Percentiles rank a stretch among this genome's conserved stretches.
These are phyloP conservation scores for Aspergillus puulaauensis DNA, from an alignment of 2,329 filamentous ascomycete genomes.

Conservation along the genomic window DNA sequence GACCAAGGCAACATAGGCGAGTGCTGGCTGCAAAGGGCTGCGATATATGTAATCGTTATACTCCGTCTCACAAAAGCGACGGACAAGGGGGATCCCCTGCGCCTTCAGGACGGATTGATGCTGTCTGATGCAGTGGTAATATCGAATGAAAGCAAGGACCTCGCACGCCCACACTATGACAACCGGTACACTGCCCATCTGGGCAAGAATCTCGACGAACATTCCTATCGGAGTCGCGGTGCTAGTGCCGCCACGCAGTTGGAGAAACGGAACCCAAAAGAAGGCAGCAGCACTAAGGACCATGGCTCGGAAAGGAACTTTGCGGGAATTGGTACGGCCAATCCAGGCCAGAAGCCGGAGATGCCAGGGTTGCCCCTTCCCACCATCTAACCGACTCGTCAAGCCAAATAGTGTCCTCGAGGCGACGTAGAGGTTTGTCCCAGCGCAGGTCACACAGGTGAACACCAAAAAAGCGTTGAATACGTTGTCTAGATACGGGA, in stretches of 20 bases:
- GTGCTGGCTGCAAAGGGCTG: neutral
- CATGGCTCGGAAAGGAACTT: neutral
- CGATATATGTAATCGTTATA: neutral
- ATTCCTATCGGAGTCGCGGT: neutral
- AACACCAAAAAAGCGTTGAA: neutral
- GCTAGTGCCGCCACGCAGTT: neutral
- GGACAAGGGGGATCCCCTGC: neutral
- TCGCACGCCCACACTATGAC: slow-evolving; percentile 2
- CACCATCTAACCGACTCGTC: neutral
- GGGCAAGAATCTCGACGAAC: slow-evolving; percentile 1
- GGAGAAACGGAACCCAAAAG: slow-evolving; percentile 3
- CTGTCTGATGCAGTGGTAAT: neutral
- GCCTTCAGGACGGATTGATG: neutral
- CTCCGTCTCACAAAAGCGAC: neutral
- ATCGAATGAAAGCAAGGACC: neutral
- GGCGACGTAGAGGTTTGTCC: slow-evolving; percentile 1
- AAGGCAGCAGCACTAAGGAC: neutral
- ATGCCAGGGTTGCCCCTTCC: neutral
- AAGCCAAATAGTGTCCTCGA: neutral
- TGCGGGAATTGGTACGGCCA: neutral
- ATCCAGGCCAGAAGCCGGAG: neutral
- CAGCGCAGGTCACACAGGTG: neutral
- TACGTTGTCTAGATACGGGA: neutral
- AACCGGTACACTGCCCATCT: neutral
- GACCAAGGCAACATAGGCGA: neutral